A percentile compares a stretch with the other conserved stretches of the same genome.
Evolutionary conservation across 2,329 filamentous ascomycete genomes (phyloP).

Genomic region (Cordyceps militaris): DNA sequence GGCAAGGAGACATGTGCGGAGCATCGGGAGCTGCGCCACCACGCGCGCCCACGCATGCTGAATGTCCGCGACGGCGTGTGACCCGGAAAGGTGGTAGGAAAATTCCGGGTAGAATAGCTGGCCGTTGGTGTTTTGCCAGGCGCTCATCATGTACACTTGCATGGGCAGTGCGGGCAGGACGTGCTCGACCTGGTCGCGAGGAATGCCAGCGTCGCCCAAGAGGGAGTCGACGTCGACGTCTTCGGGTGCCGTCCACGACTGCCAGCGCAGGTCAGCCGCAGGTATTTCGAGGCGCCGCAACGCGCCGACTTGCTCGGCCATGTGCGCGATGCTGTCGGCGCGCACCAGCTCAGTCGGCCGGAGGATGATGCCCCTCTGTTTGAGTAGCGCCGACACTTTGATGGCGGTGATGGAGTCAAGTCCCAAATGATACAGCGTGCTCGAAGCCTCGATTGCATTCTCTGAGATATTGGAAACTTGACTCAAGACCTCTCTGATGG

Average conservation of each 20-base stretch:
- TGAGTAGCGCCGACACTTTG: conserved; percentile 67
- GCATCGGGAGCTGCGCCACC: conserved; percentile 48
- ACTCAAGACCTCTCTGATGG: conserved; percentile 42
- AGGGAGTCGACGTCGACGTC: conserved; percentile 33
- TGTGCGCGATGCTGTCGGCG: conserved; percentile 56
- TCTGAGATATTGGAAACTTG: conserved; percentile 54
- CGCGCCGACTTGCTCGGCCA: conserved; percentile 37
- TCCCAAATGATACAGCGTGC: conserved; percentile 75
- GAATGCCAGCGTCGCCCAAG: conserved; percentile 34
- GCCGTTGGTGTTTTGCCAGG: conserved; percentile 64
- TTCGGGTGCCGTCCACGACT: conserved; percentile 25
- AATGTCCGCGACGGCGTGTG: conserved; percentile 34
- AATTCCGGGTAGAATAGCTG: conserved; percentile 70
- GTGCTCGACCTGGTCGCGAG: conserved; percentile 40
- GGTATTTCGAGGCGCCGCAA: not conserved
- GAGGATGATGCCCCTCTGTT: conserved; percentile 53
- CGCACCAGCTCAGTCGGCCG: conserved; percentile 65
- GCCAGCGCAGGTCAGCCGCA: not conserved
- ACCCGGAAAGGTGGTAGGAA: conserved; percentile 44
- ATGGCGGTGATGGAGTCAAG: conserved; percentile 90
- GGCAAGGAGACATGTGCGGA: conserved; percentile 61
- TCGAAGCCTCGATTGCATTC: conserved; percentile 49
- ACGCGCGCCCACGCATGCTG: conserved; percentile 55
- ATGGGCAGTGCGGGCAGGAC: conserved; percentile 66
- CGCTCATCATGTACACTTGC: conserved; percentile 72